Evolutionary conservation across 2,329 filamentous ascomycete species (phyloP).

Genomic region (Penicillium paneum): DNA sequence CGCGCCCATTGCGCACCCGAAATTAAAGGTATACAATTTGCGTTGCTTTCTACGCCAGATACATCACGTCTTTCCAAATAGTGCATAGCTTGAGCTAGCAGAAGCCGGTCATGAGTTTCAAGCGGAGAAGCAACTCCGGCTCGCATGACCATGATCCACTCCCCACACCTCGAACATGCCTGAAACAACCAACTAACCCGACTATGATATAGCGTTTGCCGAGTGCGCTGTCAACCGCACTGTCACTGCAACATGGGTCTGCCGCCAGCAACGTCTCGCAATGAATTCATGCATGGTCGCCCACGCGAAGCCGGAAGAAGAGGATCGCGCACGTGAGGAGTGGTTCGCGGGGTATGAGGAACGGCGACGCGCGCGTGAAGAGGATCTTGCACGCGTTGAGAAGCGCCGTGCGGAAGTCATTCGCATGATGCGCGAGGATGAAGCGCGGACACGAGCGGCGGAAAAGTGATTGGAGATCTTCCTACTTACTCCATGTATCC

Average conservation of each 20-base stretch:
- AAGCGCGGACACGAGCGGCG: slow-evolving; percentile 22
- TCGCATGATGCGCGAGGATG: slow-evolving; percentile 41
- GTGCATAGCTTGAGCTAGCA: not conserved
- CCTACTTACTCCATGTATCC: not conserved
- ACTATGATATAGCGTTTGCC: slow-evolving; percentile 69
- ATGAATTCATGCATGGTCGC: slow-evolving; percentile 95
- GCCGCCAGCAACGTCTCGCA: slow-evolving; percentile 69
- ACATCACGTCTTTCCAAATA: not conserved
- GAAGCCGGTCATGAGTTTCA: not conserved
- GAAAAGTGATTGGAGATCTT: slow-evolving; percentile 16
- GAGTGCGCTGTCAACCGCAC: slow-evolving; percentile 83
- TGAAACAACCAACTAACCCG: slow-evolving; percentile 1
- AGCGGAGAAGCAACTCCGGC: not conserved
- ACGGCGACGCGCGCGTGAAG: slow-evolving; percentile 64
- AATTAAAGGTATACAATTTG: slow-evolving; percentile 62
- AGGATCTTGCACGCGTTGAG: slow-evolving; percentile 50
- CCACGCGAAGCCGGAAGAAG: slow-evolving; percentile 77
- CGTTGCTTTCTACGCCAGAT: not conserved
- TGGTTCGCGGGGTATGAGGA: slow-evolving; percentile 81
- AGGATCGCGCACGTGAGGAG: slow-evolving; percentile 85
- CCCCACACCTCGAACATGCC: not conserved
- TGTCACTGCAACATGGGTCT: slow-evolving; percentile 82
- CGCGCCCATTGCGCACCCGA: slow-evolving; percentile 70
- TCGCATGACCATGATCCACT: not conserved
- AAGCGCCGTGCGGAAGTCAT: slow-evolving; percentile 43